phyloP scores from a whole-genome alignment of 176 grass and related monocot species.

The Oryza brachyantha region DNA sequence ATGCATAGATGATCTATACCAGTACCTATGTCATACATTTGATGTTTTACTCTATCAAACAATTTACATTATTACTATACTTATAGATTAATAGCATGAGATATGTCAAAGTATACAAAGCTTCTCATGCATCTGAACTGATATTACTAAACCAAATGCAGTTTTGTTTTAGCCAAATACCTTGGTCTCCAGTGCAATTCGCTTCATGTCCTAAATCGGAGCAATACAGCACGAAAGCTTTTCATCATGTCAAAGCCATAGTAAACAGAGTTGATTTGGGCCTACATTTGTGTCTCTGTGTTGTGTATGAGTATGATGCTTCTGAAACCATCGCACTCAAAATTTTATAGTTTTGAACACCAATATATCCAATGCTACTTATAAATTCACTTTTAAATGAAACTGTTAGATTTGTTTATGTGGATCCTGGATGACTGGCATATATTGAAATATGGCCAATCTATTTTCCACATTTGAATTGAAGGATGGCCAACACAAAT shows the following conservation, averaged over 20 bases:
- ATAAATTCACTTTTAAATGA: neutral
- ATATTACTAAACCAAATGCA: neutral
- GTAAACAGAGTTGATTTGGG: neutral
- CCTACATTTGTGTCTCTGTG: neutral
- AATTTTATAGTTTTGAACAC: neutral
- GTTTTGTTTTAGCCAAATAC: conserved; percentile 7
- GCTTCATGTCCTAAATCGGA: neutral
- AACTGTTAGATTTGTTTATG: neutral
- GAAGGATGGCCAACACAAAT: neutral
- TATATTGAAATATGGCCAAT: conserved; percentile 12
- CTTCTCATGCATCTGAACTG: neutral
- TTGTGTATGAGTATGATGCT: neutral
- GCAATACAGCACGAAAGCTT: neutral
- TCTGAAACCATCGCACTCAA: neutral
- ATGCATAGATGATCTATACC: neutral
- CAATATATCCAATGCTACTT: neutral
- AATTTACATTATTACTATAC: neutral
- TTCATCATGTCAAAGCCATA: neutral
- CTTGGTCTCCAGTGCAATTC: neutral
- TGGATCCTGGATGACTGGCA: neutral
- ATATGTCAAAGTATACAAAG: neutral
- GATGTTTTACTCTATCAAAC: neutral
- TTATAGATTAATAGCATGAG: neutral
- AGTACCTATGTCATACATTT: neutral
- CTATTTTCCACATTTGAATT: neutral